phyloP scores from a whole-genome alignment of 129 eudicot genomes.

The Mikania micrantha region DNA sequence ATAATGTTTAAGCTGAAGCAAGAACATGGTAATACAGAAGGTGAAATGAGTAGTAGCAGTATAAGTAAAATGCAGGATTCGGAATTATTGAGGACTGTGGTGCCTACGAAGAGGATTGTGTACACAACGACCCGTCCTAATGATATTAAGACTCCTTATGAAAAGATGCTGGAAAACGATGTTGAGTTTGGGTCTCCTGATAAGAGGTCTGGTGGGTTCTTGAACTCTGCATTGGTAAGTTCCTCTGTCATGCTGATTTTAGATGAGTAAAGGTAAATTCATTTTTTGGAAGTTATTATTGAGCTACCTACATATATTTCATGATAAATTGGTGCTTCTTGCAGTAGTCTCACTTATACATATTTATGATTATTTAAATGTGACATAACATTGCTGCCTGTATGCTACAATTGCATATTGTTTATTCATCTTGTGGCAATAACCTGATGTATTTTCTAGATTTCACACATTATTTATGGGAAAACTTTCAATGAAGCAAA shows the following conservation, averaged over 20 bases:
- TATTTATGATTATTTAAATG: not conserved
- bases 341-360: not conserved
- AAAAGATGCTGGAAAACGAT: constrained; percentile 84
- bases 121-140: constrained; percentile 83
- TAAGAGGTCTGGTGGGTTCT: constrained; percentile 91
- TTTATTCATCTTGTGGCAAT: not conserved
- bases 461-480: constrained; percentile 2
- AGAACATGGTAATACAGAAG: constrained; percentile 36
- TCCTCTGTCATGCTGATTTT: not conserved
- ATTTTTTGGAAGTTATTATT: not conserved
- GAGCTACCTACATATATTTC: not conserved
- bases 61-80: constrained; percentile 60
- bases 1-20: constrained; percentile 81
- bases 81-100: constrained; percentile 55
- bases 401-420: not conserved
- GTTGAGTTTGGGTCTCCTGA: constrained; percentile 98
- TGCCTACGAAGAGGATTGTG: constrained; percentile 70
- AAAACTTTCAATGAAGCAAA: constrained; percentile 9
- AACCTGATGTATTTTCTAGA: not conserved
- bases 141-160: constrained; percentile 92
- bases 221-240: constrained; percentile 89
- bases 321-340: not conserved
- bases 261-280: not conserved
- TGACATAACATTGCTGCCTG: not conserved
- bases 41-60: constrained; percentile 21